phyloP scores from a whole-genome alignment of 2,329 filamentous ascomycete genomes.

The Apiospora pterosperma region DNA sequence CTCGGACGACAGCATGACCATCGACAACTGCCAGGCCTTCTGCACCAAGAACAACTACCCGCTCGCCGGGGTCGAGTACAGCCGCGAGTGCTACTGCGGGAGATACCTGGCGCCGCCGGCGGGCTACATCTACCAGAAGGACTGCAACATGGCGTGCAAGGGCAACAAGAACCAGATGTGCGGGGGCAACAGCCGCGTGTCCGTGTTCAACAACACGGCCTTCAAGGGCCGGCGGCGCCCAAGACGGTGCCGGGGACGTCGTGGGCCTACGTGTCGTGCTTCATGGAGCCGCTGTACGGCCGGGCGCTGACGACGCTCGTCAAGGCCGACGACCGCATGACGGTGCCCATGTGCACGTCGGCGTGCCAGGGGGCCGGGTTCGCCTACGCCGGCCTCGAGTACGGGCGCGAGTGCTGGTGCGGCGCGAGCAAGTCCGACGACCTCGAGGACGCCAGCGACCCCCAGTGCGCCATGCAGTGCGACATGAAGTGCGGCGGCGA shows the following conservation, averaged over 20 bases:
- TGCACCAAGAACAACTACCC: conserved; percentile 14
- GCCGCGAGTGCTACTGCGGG: conserved; percentile 17
- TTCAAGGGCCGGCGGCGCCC: conserved; percentile 10
- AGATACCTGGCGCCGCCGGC: conserved; percentile 7
- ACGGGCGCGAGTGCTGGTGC: conserved; percentile 32
- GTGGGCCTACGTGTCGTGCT: conserved; percentile 9
- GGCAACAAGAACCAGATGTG: conserved; percentile 18
- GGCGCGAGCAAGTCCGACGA: conserved; percentile 8
- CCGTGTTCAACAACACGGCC: conserved; percentile 13
- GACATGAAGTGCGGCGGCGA: conserved; percentile 16
- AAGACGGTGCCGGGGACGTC: conserved; percentile 10
- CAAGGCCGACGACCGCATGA: conserved; percentile 26
- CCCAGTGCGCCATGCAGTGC: conserved; percentile 15
- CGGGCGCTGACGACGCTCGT: conserved; percentile 2
- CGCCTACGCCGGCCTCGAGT: conserved; percentile 34
- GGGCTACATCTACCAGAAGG: conserved; percentile 12
- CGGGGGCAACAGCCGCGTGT: conserved; percentile 19
- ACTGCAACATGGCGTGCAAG: conserved; percentile 19
- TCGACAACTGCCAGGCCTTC: conserved; percentile 15
- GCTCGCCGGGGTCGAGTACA: conserved; percentile 15
- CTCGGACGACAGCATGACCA: conserved; percentile 14
- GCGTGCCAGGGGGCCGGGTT: conserved; percentile 24
- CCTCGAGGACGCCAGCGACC: conserved; percentile 15
- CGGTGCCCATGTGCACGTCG: conserved; percentile 31
- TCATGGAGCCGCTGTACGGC: conserved; percentile 5